These are phyloP conservation scores for Cutaneotrichosporon mucoides DNA, from an alignment of 1,284 basidiomycete genomes.

Conservation along the genomic window DNA sequence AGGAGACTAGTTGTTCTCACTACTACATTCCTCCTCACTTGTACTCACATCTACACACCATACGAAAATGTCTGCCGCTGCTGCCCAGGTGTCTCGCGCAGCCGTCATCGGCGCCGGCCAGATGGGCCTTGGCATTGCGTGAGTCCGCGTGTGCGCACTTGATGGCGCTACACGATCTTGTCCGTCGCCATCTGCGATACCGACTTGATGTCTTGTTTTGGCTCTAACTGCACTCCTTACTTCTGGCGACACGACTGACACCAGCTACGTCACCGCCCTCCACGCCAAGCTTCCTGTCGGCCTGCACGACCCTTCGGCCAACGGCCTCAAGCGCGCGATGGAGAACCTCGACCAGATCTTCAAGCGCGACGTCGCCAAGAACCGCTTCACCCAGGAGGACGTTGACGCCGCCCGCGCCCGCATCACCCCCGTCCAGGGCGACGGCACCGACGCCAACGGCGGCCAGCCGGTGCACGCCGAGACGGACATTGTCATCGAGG, in stretches of 20 bases:
- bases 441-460: conserved; percentile 25
- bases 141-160: conserved; percentile 9
- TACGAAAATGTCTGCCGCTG: no score
- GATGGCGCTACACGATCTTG: no score
- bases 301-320: conserved; percentile 37
- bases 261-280: conserved; percentile 43
- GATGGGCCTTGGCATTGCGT: conserved; percentile 48
- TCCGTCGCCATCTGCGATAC: no score
- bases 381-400: conserved; percentile 63
- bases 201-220: no score
- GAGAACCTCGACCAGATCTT: conserved; percentile 63
- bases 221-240: no score
- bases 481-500: conserved; percentile 87
- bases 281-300: conserved; percentile 38
- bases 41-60: no score
- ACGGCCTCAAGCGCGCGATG: conserved; percentile 32
- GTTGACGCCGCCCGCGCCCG: conserved; percentile 69
- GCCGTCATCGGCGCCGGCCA: conserved; percentile 47
- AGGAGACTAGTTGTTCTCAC: not conserved
- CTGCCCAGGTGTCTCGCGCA: conserved; percentile 26
- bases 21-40: not conserved
- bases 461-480: conserved; percentile 57
- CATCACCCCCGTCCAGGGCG: conserved; percentile 56
- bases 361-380: conserved; percentile 82
- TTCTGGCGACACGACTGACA: not conserved